A percentile compares a stretch with the other conserved stretches of the same genome.
These are phyloP conservation scores for Penicillium sp. DNA, from an alignment of 2,329 filamentous ascomycete species.

Conservation along the genomic window DNA sequence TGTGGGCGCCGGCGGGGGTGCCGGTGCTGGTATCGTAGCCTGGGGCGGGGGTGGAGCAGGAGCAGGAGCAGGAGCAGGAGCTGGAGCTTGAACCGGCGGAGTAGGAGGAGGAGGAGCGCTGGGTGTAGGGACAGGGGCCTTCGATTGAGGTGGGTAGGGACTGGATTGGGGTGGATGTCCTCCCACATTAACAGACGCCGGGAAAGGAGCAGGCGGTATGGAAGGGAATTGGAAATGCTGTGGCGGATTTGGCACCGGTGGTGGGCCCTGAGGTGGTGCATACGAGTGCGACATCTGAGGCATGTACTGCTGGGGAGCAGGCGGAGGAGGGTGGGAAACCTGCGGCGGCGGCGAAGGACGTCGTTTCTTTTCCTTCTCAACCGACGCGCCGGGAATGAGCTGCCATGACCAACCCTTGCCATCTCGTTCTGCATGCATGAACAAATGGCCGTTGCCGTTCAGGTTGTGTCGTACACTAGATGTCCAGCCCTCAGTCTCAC, in stretches of 20 bases:
- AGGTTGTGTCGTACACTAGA: conserved; percentile 67
- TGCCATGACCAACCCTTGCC: conserved; percentile 66
- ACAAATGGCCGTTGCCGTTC: conserved; percentile 56
- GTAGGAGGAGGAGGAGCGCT: conserved; percentile 8
- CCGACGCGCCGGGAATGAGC: conserved; percentile 58
- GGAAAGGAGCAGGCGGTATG: conserved; percentile 37
- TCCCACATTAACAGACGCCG: conserved; percentile 25
- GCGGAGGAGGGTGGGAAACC: conserved; percentile 31
- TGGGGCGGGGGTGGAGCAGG: conserved; percentile 21
- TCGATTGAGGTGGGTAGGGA: conserved; percentile 23
- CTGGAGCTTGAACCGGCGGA: conserved; percentile 14
- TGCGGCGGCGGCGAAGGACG: conserved; percentile 44
- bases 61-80: conserved; percentile 16
- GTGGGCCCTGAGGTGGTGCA: conserved; percentile 29
- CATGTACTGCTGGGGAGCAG: conserved; percentile 38
- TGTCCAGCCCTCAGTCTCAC: conserved; percentile 65
- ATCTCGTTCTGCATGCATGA: conserved; percentile 60
- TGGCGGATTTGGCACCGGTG: conserved; percentile 36
- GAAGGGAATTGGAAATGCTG: conserved; percentile 39
- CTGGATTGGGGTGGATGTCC: conserved; percentile 28
- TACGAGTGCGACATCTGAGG: conserved; percentile 36
- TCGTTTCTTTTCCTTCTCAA: conserved; percentile 60
- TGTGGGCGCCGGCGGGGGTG: conserved; percentile 18
- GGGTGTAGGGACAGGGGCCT: conserved; percentile 20
- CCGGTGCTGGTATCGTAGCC: conserved; percentile 8